Evolutionary conservation across 495 filamentous ascomycete genomes (phyloP), one percentile per base, ranked within the genome.

Genomic region (Pyrenopolyporus hunteri): DNA sequence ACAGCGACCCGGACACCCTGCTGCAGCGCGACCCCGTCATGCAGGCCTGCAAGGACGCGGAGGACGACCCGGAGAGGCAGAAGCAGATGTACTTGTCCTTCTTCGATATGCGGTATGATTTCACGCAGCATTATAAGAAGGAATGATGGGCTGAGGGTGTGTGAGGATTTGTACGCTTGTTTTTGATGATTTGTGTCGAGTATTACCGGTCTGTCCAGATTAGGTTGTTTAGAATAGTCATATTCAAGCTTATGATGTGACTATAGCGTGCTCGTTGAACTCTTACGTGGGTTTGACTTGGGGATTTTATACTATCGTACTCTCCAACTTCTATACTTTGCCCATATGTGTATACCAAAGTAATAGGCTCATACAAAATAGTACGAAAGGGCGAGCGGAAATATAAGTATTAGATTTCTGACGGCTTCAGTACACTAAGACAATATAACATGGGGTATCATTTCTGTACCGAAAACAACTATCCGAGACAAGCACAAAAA

Each of bases 111-210:
- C 31, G 68, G 2, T 77, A 79, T 53, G 77, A 79, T 43, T 78
- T 79, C 49, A 78, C 72, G 14, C 71, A 75, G 59, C 74, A 79
- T 57, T 79, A 76, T 37, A 70, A 67, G 43, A 69, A 57, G 48
- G 43, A 48, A 4, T 70, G 26, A 63, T 31, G 16, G 22, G 14
- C 6, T 33, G 5, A 4, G n/a, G n/a, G 14, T 26, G 19, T 10
- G 11, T 1, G 8, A 13, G 13, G 6, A 6, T 55, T 9, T 51
- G 51, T 22, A 23, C 49, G 0, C 50, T 28, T 44, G 11, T 2
- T 63, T 32, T 25, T 31, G 14, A 25, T 2, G 14, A 13, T 22
- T 28, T 44, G 7, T 43, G 45, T 51, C 8, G 14, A 46, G 40
- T 19, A 22, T 39, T 48, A 40, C 43, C 33, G 43, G 13, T 26